Conservation (phyloP, 768 basidiomycete genomes). For the Suillus tomentosus region DNA sequence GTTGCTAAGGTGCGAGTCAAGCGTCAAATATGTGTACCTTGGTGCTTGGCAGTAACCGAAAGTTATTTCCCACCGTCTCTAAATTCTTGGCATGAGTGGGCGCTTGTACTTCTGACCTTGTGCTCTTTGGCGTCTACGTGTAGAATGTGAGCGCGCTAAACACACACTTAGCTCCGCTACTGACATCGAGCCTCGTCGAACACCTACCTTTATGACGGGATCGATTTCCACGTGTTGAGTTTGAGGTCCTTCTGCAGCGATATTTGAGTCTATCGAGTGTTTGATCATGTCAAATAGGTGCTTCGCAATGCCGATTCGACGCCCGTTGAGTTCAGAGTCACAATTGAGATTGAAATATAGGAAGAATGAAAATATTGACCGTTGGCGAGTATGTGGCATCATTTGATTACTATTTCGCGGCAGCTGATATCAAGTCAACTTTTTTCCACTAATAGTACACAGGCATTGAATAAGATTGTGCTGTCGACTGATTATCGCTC, state of each 20-base stretch:
- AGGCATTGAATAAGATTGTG: constrained; percentile 39
- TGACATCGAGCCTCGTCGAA: constrained; percentile 87
- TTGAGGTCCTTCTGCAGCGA: constrained; percentile 93
- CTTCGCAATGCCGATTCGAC: constrained; percentile 96
- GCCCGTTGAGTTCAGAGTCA: constrained; percentile 69
- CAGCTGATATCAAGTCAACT: constrained; percentile 26
- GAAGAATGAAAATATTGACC: constrained; percentile 50
- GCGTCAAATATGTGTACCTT: neutral
- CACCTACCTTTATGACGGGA: constrained; percentile 86
- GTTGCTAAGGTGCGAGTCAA: neutral
- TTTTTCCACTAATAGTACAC: constrained; percentile 88
- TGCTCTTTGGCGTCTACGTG: constrained; percentile 95
- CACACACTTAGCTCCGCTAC: constrained; percentile 95
- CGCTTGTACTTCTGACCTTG: constrained; percentile 71
- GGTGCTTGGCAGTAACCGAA: neutral
- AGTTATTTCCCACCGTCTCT: neutral
- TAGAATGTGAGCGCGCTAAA: constrained; percentile 98
- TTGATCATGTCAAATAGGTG: constrained; percentile 97
- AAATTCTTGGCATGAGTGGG: neutral
- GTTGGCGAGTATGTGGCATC: neutral
- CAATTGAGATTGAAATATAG: constrained; percentile 98
- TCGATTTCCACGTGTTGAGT: constrained; percentile 97
- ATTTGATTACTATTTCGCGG: no score
- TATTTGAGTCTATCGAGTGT: constrained; percentile 81
- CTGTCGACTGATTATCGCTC: neutral